Percentiles rank a stretch among this genome's conserved stretches.
Evolutionary conservation across 768 basidiomycete genomes (phyloP).

Genomic region (Termitomyces sp.): DNA sequence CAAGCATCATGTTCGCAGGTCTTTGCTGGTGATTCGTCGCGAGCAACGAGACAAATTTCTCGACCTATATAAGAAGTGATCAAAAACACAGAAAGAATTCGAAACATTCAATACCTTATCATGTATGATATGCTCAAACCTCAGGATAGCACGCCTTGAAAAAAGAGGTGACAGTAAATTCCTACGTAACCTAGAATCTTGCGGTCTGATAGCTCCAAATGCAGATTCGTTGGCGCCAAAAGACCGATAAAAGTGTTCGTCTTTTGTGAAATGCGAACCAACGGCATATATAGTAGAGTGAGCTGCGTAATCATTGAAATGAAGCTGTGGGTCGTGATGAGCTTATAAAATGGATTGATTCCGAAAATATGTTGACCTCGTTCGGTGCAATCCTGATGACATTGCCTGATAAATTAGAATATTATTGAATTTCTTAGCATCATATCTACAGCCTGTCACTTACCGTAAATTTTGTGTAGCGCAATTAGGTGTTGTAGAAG

Average conservation of each 20-base stretch:
- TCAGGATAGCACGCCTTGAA: conserved; percentile 29
- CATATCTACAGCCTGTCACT: background rate
- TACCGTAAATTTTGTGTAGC: conserved; percentile 29
- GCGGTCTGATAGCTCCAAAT: conserved; percentile 29
- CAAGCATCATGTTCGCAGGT: conserved; percentile 31
- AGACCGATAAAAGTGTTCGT: conserved; percentile 28
- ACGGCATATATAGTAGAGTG: conserved; percentile 29
- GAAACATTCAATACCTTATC: conserved; percentile 17
- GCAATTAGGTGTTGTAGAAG: conserved; percentile 23
- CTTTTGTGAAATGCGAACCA: conserved; percentile 32
- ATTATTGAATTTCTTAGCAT: background rate
- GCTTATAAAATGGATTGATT: background rate
- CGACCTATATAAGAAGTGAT: conserved; percentile 19
- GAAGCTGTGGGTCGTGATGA: conserved; percentile 21
- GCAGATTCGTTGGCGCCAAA: conserved; percentile 29
- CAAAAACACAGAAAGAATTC: background rate
- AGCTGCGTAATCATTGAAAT: conserved; percentile 28
- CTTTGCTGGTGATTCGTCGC: conserved; percentile 8
- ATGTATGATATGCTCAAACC: conserved; percentile 28
- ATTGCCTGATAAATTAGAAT: conserved; percentile 19
- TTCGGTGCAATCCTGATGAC: conserved; percentile 35
- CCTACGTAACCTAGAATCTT: conserved; percentile 24
- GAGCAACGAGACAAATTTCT: conserved; percentile 21
- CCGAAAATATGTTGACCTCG: conserved; percentile 18
- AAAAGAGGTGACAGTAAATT: conserved; percentile 29